Percentiles rank a stretch among this genome's conserved stretches.
phyloP scores from a whole-genome alignment of 2,329 filamentous ascomycete genomes.

The Apiospora hydei region DNA sequence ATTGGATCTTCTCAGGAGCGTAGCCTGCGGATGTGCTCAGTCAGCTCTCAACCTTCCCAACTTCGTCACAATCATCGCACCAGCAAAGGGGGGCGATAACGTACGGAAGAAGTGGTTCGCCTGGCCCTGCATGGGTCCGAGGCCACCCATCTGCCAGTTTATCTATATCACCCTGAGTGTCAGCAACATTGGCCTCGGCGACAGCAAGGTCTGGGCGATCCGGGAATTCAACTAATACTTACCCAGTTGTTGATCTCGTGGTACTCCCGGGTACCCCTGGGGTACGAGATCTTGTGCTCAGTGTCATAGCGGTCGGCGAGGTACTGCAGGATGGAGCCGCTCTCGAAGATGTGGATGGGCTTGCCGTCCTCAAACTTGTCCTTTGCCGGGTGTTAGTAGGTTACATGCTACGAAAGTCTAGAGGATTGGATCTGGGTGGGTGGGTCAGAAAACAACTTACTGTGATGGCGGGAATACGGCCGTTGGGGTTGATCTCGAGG shows the following conservation, averaged over 20 bases:
- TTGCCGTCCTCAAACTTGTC: slow-evolving; percentile 75
- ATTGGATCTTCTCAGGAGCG: slow-evolving; percentile 52
- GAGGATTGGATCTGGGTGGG: too few species aligned
- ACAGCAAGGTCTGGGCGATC: too few species aligned
- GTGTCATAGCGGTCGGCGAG: slow-evolving; percentile 82
- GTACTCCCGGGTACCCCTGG: slow-evolving; percentile 73
- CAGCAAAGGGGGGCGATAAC: slow-evolving; percentile 32
- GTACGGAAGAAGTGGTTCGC: slow-evolving; percentile 81
- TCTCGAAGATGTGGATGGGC: slow-evolving; percentile 81
- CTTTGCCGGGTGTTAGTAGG: too few species aligned
- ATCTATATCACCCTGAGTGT: slow-evolving; percentile 62
- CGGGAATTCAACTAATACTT: slow-evolving; percentile 28
- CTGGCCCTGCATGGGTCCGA: slow-evolving; percentile 86
- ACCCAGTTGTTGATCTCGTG: slow-evolving; percentile 85
- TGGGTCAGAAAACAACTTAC: too few species aligned
- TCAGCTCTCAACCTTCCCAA: slow-evolving; percentile 62
- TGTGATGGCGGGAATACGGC: slow-evolving; percentile 88
- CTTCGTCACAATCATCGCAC: slow-evolving; percentile 57
- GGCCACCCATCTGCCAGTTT: slow-evolving; percentile 77
- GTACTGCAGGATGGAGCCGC: slow-evolving; percentile 84
- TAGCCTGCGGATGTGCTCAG: slow-evolving; percentile 42
- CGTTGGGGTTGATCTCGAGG: slow-evolving; percentile 90
- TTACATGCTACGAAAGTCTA: too few species aligned
- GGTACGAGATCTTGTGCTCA: slow-evolving; percentile 84
- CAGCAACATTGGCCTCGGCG: neutral